phyloP scores from a whole-genome alignment of 345 rosid species.

The Carallia pectinifolia region DNA sequence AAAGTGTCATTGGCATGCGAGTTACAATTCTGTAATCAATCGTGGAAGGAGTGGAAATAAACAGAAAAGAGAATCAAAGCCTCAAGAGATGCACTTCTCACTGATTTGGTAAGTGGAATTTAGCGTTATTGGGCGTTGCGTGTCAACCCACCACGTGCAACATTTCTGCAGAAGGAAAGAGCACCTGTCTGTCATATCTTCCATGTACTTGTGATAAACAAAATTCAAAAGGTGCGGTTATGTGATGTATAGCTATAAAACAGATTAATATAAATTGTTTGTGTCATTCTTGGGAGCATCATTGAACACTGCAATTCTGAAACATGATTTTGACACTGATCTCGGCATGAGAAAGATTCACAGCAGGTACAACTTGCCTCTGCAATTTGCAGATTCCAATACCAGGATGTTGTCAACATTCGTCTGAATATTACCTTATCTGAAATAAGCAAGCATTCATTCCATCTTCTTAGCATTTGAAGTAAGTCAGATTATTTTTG shows the following conservation, averaged over 20 bases:
- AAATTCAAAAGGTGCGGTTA: not conserved
- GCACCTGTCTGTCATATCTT: not conserved
- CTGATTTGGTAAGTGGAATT: constrained; percentile 21
- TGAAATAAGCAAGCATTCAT: too few species aligned
- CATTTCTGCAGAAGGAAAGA: constrained; percentile 43
- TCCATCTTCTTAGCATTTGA: not conserved
- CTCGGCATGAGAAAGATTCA: not conserved
- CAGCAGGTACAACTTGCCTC: not conserved
- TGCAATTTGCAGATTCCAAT: not conserved
- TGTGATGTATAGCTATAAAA: not conserved
- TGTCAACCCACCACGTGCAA: constrained; percentile 57
- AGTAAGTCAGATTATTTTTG: not conserved
- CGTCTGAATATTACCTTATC: too few species aligned
- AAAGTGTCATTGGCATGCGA: constrained; percentile 40
- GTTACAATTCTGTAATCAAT: constrained; percentile 47
- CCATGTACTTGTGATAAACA: not conserved
- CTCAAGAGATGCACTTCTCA: constrained; percentile 42
- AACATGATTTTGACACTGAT: not conserved
- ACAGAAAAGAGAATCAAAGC: constrained; percentile 27
- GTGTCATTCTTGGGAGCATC: not conserved
- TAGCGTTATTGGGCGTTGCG: constrained; percentile 65
- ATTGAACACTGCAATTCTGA: not conserved
- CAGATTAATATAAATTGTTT: not conserved
- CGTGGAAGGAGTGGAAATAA: constrained; percentile 24
- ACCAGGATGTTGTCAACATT: not conserved